Evolutionary conservation across 75 land plant species (phyloP), one percentile per base, ranked within the genome.

Genomic region (Cunninghamia lanceolata): DNA sequence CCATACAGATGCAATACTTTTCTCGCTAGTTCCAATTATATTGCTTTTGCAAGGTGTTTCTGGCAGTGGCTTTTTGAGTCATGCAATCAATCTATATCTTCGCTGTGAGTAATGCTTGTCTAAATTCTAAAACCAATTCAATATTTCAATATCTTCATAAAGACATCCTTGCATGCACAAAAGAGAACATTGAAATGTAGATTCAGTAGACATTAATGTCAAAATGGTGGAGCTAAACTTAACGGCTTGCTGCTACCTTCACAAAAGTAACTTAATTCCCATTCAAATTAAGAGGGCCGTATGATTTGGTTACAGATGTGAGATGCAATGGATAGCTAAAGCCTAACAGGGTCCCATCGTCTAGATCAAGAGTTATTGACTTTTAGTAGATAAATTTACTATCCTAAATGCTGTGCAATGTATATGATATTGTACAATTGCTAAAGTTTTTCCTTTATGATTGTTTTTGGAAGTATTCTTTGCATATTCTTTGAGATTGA

Each of bases 61-160:
- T 78, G 98, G 96, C 50, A 94, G 91, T 77, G 96, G 96, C 35
- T 96, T 92, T 87, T 90, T 96, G 30, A 94, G 95, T 78, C 98
- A 94, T 89, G 98, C 98, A 54, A 91, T 96, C 85, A 96, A 96
- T 66, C 88, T 96, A 40, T 96, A 96, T 85, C 91, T 96, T 71
- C 91, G 93, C 52, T 96, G 98, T 96, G 93, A 87, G 95, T 86
- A 40, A n/a, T 73, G 15, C 34, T 39, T 46, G 34, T 81, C 19
- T 16, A 28, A 14, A 43, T 80, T 80, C 45, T 80, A 45, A 80
- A 80, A 80, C 42, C 45, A 10, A 47, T 21, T 13, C 30, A 80
- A 25, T 43, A 80, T 45, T 80, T 80, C 45, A 80, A 21, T 39
- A 38, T 78, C 46, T 40, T 39, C 38, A 25, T 78, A 4, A 39